These are phyloP conservation scores for Coniosporium apollinis DNA, from an alignment of 495 filamentous ascomycete genomes.

Conservation along the genomic window DNA sequence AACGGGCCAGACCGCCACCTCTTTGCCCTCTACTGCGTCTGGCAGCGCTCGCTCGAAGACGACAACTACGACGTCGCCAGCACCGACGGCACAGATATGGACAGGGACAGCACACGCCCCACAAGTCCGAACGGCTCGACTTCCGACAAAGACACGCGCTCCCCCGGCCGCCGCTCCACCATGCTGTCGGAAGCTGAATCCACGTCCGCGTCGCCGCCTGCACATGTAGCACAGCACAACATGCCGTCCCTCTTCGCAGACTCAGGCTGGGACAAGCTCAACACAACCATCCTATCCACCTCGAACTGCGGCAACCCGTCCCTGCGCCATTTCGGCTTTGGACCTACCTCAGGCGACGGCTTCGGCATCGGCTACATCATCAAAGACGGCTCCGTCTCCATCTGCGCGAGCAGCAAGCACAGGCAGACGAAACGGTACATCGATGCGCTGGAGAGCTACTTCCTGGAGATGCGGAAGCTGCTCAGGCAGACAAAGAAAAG, in stretches of 20 bases:
- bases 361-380: constrained; percentile 99
- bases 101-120: too few relatives aligned
- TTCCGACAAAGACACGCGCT: constrained; percentile 34
- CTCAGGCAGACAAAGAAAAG: constrained; percentile 48
- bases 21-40: constrained; percentile 87
- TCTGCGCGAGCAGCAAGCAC: constrained; percentile 85
- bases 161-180: constrained; percentile 38
- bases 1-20: constrained; percentile 88
- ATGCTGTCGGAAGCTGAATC: constrained; percentile 29
- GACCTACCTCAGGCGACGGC: constrained; percentile 82
- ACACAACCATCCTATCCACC: constrained; percentile 85
- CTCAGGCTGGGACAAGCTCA: constrained; percentile 81
- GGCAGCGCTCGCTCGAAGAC: constrained; percentile 75
- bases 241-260: constrained; percentile 79
- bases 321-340: constrained; percentile 93
- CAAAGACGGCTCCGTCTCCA: constrained; percentile 84
- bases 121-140: constrained; percentile 41
- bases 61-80: constrained; percentile 37
- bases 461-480: constrained; percentile 76
- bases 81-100: constrained; percentile 32
- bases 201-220: constrained; percentile 17
- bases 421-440: constrained; percentile 81
- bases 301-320: constrained; percentile 99
- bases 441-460: constrained; percentile 74
- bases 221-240: constrained; percentile 21